These are phyloP conservation scores for Solanum chmielewskii DNA, from an alignment of 257 asterid genomes.

Conservation along the genomic window DNA sequence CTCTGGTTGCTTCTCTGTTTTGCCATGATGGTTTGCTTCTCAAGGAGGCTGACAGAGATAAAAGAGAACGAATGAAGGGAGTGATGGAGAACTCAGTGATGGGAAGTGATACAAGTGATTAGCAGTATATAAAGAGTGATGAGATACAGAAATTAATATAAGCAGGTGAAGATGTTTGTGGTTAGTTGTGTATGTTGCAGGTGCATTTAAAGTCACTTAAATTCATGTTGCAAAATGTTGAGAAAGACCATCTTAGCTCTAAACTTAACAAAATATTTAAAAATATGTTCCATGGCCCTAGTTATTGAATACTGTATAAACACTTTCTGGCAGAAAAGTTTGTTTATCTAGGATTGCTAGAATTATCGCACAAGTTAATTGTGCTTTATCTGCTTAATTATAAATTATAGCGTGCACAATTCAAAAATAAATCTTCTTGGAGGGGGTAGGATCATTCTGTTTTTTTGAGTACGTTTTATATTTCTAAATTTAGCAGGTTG, in stretches of 20 bases:
- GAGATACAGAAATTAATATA: constrained; percentile 43
- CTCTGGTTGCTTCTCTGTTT: constrained; percentile 28
- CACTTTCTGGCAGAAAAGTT: not conserved
- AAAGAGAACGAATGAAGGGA: not conserved
- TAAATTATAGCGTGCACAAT: not conserved
- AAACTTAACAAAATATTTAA: not conserved
- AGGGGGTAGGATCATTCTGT: not conserved
- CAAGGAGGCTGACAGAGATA: not conserved
- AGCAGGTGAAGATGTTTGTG: constrained; percentile 51
- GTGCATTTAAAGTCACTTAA: constrained; percentile 48
- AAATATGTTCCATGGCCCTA: not conserved
- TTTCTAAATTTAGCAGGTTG: not conserved
- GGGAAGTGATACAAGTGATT: constrained; percentile 8
- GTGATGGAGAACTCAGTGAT: constrained; percentile 1
- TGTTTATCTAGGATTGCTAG: not conserved
- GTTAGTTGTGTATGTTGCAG: constrained; percentile 56
- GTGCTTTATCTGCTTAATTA: not conserved
- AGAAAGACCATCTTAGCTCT: not conserved
- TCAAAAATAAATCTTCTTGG: not conserved
- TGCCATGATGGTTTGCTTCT: constrained; percentile 7
- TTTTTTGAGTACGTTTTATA: not conserved
- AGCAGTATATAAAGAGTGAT: constrained; percentile 21
- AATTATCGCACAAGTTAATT: not conserved
- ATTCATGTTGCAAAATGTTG: constrained; percentile 13
- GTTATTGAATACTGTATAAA: not conserved